Evolutionary conservation across 1,139 yeast genomes (phyloP).

Genomic region (Spencermartinsiella ligniputridi): DNA sequence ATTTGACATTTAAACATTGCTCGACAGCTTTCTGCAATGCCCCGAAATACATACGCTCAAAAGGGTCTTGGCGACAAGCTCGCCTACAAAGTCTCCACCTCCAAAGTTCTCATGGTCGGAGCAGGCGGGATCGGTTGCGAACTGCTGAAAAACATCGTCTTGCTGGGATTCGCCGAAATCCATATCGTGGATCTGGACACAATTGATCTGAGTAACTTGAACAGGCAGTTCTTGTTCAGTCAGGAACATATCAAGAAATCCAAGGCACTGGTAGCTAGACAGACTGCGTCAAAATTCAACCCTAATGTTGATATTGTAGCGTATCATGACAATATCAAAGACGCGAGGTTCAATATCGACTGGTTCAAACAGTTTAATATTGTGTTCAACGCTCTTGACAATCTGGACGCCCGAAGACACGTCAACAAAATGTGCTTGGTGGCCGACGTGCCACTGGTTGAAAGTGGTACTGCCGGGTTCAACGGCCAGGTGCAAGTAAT

Average conservation of each 20-base stretch:
- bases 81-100: conserved; percentile 11
- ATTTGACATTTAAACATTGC: neutral
- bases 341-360: conserved; percentile 62
- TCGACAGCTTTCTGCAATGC: neutral
- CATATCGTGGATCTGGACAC: conserved; percentile 94
- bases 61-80: conserved; percentile 5
- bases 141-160: conserved; percentile 73
- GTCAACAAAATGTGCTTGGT: conserved; percentile 81
- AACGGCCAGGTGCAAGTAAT: conserved; percentile 94
- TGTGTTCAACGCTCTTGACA: conserved; percentile 89
- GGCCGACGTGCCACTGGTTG: conserved; percentile 72
- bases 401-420: conserved; percentile 84
- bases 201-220: conserved; percentile 83
- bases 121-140: conserved; percentile 99
- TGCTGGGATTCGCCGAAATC: conserved; percentile 83
- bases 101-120: conserved; percentile 75
- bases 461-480: conserved; percentile 93
- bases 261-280: conserved; percentile 73
- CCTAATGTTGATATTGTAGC: conserved; percentile 69
- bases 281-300: conserved; percentile 76
- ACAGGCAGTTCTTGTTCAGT: conserved; percentile 87
- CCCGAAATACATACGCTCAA: neutral
- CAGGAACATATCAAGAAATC: conserved; percentile 83
- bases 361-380: conserved; percentile 82
- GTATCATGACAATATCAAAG: conserved; percentile 86